Conservation (phyloP, 106 monocot species). For the Dendrobium nobile region DNA sequence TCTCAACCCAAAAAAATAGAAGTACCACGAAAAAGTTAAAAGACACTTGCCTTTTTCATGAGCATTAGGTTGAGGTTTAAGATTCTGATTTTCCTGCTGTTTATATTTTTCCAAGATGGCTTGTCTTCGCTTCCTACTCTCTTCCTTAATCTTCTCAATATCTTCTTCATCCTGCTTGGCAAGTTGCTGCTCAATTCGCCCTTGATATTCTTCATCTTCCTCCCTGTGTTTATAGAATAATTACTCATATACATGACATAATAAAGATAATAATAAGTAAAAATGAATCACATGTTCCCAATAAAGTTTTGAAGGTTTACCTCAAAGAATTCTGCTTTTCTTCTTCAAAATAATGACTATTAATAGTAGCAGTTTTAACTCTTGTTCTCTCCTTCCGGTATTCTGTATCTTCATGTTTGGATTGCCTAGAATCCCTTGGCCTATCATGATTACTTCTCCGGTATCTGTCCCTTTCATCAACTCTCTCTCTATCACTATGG, state of each 20-base stretch:
- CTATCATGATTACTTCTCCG: constrained; percentile 23
- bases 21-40: not conserved
- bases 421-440: constrained; percentile 35
- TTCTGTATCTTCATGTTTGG: constrained; percentile 34
- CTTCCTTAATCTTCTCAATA: constrained; percentile 85
- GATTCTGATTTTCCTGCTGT: constrained; percentile 30
- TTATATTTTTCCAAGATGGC: constrained; percentile 90
- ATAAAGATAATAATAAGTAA: constrained; percentile 3
- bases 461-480: constrained; percentile 21
- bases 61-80: constrained; percentile 23
- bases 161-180: constrained; percentile 81
- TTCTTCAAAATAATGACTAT: constrained; percentile 20
- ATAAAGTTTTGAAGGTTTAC: constrained; percentile 16
- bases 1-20: not conserved
- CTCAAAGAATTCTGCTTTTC: constrained; percentile 29
- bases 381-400: constrained; percentile 23
- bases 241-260: not conserved
- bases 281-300: not conserved
- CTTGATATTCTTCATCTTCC: constrained; percentile 76
- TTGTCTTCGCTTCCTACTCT: constrained; percentile 74
- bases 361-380: constrained; percentile 18
- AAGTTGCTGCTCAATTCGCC: constrained; percentile 72
- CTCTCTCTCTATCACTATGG: constrained; percentile 19
- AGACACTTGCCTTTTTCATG: constrained; percentile 33
- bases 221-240: constrained; percentile 33